A percentile compares a stretch with the other conserved stretches of the same genome.
phyloP scores from a whole-genome alignment of 441 rosid genomes.

The Geranium incanum region DNA sequence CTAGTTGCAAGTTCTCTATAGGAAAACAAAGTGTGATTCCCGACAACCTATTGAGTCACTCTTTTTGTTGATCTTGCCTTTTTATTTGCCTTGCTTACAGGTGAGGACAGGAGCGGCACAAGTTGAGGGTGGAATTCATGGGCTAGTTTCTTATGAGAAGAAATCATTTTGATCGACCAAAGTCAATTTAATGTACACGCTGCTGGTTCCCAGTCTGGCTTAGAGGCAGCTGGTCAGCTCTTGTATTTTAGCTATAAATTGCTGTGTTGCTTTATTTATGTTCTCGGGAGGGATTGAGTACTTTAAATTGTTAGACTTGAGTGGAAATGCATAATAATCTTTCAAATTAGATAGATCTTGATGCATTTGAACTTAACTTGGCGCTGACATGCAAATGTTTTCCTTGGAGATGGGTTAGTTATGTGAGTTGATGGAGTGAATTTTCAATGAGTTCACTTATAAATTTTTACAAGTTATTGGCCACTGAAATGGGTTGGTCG shows the following conservation, averaged over 20 bases:
- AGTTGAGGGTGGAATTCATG: conserved; percentile 75
- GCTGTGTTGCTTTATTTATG: neutral
- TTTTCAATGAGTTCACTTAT: no score
- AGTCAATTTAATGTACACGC: neutral
- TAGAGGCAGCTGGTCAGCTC: neutral
- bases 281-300: neutral
- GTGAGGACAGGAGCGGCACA: conserved; percentile 66
- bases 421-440: no score
- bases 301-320: neutral
- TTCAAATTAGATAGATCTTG: neutral
- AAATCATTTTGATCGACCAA: conserved; percentile 20
- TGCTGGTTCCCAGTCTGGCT: neutral
- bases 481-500: no score
- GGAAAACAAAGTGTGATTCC: neutral
- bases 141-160: conserved; percentile 62
- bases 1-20: no score
- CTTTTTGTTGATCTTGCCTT: neutral
- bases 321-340: neutral
- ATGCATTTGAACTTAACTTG: neutral
- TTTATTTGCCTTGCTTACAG: neutral
- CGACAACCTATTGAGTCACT: neutral
- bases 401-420: no score
- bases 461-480: no score
- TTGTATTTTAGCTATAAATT: neutral
- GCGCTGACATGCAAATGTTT: no score